Base-by-base conservation (phyloP, 345 rosid species). In the Tarenaya hassleriana region DNA sequence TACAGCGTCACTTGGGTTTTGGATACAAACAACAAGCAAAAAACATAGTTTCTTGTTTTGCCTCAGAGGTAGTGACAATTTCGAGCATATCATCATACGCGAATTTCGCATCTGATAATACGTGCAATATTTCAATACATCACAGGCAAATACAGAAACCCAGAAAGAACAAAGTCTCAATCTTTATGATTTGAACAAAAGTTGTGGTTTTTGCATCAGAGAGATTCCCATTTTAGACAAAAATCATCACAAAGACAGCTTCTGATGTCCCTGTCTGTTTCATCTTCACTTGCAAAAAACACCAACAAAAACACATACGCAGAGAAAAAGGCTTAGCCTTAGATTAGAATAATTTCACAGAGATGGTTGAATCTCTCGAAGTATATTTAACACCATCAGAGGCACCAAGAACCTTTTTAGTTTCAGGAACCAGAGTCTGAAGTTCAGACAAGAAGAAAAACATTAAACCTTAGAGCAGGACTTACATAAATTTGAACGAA, bases 251-350 rank as follows among this genome's bases (percentile, higher is more conserved):
- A 58, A 35, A 35, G 68, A 48, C 24, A 61, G 58, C 63, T 69
- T 46, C 95, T 75, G 91, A 80, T 86, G 86, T 86, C 88, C 88
- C 91, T 80, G 92, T 86, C 94, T 84, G 38, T 65, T 73, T 61
- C 62, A 70, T 84, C 85, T 44, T 81, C 87, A 84, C 60, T 75
- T 74, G 94, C 79, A 77, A 63, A 39, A 0, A 37, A 16, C n/a
- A 14, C 7, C 45, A 10, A 17, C n/a, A 31, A 43, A 16, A 3
- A 42, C 32, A 10, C 14, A 42, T 12, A 55, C 27, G 9, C 16
- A 0, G 39, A 35, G 16, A 50, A 17, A 39, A 27, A 21, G 14
- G 29, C 20, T 49, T n/a, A 56, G 18, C 16, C 37, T 11, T n/a
- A 41, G 17, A 16, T 0, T 3, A 43, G 16, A 43, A 55, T n/a